Percentiles rank a stretch among this genome's conserved stretches.
Evolutionary conservation across 768 basidiomycete species (phyloP).

Genomic region (Galerina marginata): DNA sequence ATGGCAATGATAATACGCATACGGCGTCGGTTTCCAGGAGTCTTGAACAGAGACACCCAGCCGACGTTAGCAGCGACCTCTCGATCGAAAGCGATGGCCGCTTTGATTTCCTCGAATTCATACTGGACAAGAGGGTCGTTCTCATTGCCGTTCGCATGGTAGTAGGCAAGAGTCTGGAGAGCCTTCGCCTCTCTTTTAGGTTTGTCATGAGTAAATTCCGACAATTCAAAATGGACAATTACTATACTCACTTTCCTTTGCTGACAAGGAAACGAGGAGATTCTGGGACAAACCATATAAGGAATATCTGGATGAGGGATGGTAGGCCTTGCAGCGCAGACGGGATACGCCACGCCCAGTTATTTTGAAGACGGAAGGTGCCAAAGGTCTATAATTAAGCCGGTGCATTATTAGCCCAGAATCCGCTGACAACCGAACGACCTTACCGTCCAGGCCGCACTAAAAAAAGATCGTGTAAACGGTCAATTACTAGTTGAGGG

Average conservation of each 20-base stretch:
- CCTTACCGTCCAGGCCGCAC: conserved; percentile 65
- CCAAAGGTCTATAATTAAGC: conserved; percentile 55
- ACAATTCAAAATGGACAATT: too few species aligned
- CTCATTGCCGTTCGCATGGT: conserved; percentile 58
- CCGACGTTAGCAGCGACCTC: conserved; percentile 47
- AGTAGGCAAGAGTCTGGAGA: conserved; percentile 52
- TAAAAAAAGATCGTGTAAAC: conserved; percentile 17
- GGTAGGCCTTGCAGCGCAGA: conserved; percentile 68
- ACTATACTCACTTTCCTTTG: conserved; percentile 51
- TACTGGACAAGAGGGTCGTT: conserved; percentile 62
- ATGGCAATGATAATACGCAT: conserved; percentile 62
- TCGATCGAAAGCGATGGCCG: conserved; percentile 52
- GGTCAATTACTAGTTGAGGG: not conserved
- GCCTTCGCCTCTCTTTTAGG: conserved; percentile 48
- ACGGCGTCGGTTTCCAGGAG: conserved; percentile 56
- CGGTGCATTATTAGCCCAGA: not conserved
- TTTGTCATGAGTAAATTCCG: not conserved
- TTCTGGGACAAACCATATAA: conserved; percentile 72
- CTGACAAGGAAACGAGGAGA: conserved; percentile 75
- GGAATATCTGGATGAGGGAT: conserved; percentile 59
- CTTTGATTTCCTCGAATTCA: conserved; percentile 70
- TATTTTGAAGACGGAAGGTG: conserved; percentile 61
- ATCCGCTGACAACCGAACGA: not conserved
- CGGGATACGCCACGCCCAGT: conserved; percentile 78
- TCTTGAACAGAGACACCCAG: conserved; percentile 52